Percentiles rank a stretch among this genome's conserved stretches.
These are phyloP conservation scores for Hypoxylon sp. DNA, from an alignment of 2,329 filamentous ascomycete species.

Conservation along the genomic window DNA sequence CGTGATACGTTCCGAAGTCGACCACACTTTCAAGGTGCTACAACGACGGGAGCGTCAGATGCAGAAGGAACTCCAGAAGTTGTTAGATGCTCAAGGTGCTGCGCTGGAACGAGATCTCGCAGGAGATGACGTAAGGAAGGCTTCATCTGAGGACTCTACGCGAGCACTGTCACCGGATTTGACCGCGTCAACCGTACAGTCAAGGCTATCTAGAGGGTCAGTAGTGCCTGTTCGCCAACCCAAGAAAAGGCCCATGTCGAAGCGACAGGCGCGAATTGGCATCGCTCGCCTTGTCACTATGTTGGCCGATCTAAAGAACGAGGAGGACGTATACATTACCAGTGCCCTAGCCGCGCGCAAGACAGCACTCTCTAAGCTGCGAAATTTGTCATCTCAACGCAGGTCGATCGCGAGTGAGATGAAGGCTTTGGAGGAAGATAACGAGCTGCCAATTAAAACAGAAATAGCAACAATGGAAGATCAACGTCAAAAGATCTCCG, in stretches of 20 bases:
- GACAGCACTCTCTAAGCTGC: slow-evolving; percentile 70
- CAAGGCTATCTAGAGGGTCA: slow-evolving; percentile 35
- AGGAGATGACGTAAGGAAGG: slow-evolving; percentile 35
- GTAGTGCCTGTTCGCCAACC: slow-evolving; percentile 75
- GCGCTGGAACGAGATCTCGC: slow-evolving; percentile 62
- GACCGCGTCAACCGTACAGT: slow-evolving; percentile 33
- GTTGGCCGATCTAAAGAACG: slow-evolving; percentile 75
- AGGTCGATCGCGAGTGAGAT: slow-evolving; percentile 68
- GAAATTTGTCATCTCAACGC: slow-evolving; percentile 66
- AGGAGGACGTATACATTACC: slow-evolving; percentile 75
- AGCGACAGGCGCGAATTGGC: slow-evolving; percentile 75
- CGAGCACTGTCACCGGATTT: slow-evolving; percentile 39
- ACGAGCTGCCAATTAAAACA: slow-evolving; percentile 70
- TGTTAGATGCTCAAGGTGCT: slow-evolving; percentile 72
- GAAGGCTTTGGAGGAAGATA: slow-evolving; percentile 67
- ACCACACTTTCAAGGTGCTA: slow-evolving; percentile 52
- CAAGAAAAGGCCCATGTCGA: slow-evolving; percentile 65
- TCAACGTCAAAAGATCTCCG: slow-evolving; percentile 68
- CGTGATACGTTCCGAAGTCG: slow-evolving; percentile 43
- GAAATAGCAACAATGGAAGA: slow-evolving; percentile 73
- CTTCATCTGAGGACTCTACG: slow-evolving; percentile 33
- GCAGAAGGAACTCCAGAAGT: slow-evolving; percentile 69
- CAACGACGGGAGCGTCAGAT: slow-evolving; percentile 67
- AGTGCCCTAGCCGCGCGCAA: slow-evolving; percentile 70
- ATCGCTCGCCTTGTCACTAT: slow-evolving; percentile 75